phyloP scores from a whole-genome alignment of 768 basidiomycete species.

The Cubamyces lactineus region DNA sequence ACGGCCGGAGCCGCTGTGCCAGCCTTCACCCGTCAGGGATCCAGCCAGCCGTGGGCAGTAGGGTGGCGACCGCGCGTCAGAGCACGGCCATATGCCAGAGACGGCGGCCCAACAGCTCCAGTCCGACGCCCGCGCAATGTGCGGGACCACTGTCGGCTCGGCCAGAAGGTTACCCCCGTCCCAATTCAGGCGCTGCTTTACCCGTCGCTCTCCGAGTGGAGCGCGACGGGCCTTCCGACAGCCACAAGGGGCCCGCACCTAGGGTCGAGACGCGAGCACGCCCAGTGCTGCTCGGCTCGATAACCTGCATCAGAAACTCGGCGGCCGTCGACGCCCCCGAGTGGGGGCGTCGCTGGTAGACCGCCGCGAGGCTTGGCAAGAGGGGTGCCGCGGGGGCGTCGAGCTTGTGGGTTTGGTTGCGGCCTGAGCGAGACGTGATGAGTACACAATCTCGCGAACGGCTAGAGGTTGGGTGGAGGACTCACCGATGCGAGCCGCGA shows the following conservation, averaged over 20 bases:
- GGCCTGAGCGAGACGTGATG: background rate
- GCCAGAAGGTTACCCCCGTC: background rate
- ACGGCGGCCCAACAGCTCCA: slow-evolving; percentile 1
- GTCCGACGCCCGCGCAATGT: background rate
- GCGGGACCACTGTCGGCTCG: too few relatives aligned
- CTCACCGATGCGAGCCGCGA: too few relatives aligned
- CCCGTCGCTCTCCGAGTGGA: background rate
- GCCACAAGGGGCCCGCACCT: slow-evolving; percentile 7
- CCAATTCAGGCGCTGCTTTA: slow-evolving; percentile 3
- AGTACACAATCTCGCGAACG: too few relatives aligned
- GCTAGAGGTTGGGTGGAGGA: too few relatives aligned
- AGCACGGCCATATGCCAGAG: background rate
- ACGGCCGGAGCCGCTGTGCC: background rate
- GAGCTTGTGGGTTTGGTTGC: background rate
- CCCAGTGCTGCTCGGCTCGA: background rate
- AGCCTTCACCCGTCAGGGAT: background rate
- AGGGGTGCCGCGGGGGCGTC: too few relatives aligned
- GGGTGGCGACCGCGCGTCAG: background rate
- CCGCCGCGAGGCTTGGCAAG: slow-evolving; percentile 1
- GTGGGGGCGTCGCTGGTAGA: background rate
- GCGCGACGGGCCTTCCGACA: slow-evolving; percentile 1
- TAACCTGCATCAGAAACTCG: background rate
- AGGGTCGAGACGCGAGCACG: background rate
- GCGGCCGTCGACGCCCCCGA: background rate
- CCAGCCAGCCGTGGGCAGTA: background rate